These are phyloP conservation scores for Ephemerocybe angulata DNA, from an alignment of 768 basidiomycete genomes.

Conservation along the genomic window DNA sequence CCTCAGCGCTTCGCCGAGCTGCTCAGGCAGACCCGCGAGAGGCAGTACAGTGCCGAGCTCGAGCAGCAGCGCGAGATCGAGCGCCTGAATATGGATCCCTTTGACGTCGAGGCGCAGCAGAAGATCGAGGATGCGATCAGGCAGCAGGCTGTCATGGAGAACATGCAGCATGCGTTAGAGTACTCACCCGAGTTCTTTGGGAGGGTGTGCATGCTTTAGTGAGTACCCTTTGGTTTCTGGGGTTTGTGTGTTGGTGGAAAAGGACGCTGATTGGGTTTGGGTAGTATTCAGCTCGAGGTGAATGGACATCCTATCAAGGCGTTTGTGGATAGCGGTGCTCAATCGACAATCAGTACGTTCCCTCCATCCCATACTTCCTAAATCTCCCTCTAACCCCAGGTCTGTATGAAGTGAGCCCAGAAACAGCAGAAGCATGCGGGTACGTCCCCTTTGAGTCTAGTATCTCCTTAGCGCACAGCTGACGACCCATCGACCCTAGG, in stretches of 20 bases:
- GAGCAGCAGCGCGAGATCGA: conserved; percentile 59
- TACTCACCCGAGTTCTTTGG: conserved; percentile 93
- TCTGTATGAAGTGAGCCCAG: conserved; percentile 70
- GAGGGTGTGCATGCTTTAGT: conserved; percentile 96
- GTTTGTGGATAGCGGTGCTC: conserved; percentile 97
- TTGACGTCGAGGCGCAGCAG: conserved; percentile 85
- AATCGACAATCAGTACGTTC: conserved; percentile 87
- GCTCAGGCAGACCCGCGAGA: conserved; percentile 56
- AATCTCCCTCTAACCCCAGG: not conserved
- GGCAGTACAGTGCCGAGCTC: conserved; percentile 51
- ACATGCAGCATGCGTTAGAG: conserved; percentile 91
- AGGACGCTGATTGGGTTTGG: not conserved
- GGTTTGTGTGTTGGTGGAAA: not conserved
- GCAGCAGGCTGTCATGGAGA: conserved; percentile 86
- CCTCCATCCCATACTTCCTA: not conserved
- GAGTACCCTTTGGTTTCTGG: conserved; percentile 34
- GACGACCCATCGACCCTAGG: conserved; percentile 32
- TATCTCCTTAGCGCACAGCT: not conserved
- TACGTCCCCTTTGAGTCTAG: conserved; percentile 30
- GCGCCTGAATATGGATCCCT: conserved; percentile 82
- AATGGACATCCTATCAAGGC: conserved; percentile 90
- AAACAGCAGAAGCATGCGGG: conserved; percentile 90
- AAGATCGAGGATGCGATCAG: conserved; percentile 92
- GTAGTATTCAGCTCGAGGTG: conserved; percentile 85
- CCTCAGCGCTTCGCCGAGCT: conserved; percentile 75